Evolutionary conservation across 345 rosid genomes (phyloP).

Genomic region (Balakata baccata): DNA sequence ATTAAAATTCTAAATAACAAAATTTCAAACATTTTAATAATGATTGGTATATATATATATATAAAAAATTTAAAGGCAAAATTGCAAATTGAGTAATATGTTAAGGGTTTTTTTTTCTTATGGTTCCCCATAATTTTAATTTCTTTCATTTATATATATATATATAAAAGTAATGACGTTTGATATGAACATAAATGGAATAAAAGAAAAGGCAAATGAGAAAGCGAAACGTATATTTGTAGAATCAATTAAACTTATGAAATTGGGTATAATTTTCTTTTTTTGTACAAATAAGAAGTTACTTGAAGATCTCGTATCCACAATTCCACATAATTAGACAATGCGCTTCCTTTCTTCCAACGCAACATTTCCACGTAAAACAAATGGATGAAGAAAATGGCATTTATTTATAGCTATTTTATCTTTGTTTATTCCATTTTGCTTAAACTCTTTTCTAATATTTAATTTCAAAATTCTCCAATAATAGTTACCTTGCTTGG

Average conservation of each 20-base stretch:
- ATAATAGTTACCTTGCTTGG: not conserved
- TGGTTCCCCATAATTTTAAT: no score
- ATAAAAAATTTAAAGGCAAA: no score
- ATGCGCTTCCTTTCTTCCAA: conserved; percentile 17
- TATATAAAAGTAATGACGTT: not conserved
- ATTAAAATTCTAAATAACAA: no score
- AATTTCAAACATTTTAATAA: no score
- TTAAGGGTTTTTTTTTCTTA: no score
- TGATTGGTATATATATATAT: no score
- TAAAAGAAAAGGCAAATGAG: not conserved
- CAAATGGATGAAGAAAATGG: not conserved
- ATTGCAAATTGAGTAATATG: no score
- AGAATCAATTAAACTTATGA: no score
- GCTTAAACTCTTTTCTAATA: not conserved
- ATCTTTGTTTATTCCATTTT: not conserved
- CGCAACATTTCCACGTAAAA: conserved; percentile 6
- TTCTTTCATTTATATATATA: no score
- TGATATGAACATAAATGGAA: not conserved
- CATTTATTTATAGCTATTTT: not conserved
- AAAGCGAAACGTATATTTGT: not conserved
- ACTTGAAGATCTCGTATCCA: not conserved
- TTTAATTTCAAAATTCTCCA: not conserved
- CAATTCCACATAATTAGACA: not conserved
- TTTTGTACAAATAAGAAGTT: conserved; percentile 13
- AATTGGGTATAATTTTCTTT: not conserved